phyloP scores from a whole-genome alignment of 1,284 basidiomycete species.

The Apiotrichum laibachii region DNA sequence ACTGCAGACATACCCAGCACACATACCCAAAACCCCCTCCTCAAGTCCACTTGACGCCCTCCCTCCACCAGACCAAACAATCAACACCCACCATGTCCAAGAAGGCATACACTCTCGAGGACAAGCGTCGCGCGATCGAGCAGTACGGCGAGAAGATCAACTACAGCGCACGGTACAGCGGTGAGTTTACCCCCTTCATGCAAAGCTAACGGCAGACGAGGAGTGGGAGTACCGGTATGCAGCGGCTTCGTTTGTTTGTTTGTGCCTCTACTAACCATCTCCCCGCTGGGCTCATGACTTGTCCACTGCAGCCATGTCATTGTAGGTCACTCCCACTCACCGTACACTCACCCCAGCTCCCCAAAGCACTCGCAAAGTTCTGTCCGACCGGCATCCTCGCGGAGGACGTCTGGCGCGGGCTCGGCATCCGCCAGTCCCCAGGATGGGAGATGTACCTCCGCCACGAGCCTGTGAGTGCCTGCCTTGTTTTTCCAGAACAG shows the following conservation, averaged over 20 bases:
- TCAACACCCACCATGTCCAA: conserved; percentile 40
- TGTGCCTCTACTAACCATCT: background rate
- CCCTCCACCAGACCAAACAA: background rate
- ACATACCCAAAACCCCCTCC: background rate
- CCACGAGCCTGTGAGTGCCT: conserved; percentile 46
- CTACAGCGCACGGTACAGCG: conserved; percentile 44
- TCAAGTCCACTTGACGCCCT: background rate
- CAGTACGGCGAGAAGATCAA: conserved; percentile 50
- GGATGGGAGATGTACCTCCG: conserved; percentile 55
- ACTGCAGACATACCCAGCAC: background rate
- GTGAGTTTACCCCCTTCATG: conserved; percentile 27
- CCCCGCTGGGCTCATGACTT: background rate
- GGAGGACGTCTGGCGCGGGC: conserved; percentile 50
- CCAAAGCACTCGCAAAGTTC: conserved; percentile 49
- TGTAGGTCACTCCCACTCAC: conserved; percentile 28
- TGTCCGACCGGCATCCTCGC: conserved; percentile 47
- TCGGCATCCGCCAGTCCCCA: conserved; percentile 51
- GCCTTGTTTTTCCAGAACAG: too few relatives aligned
- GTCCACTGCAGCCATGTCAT: conserved; percentile 46
- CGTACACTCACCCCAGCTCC: conserved; percentile 34
- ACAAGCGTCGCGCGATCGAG: conserved; percentile 50
- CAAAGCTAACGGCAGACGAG: conserved; percentile 35
- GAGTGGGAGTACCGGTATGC: conserved; percentile 51
- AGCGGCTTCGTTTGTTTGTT: background rate
- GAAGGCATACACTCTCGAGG: conserved; percentile 45